Percentiles rank a stretch among this genome's conserved stretches.
These are phyloP conservation scores for Chalciporus sphaerocephalus DNA, from an alignment of 768 basidiomycete genomes.

Conservation along the genomic window DNA sequence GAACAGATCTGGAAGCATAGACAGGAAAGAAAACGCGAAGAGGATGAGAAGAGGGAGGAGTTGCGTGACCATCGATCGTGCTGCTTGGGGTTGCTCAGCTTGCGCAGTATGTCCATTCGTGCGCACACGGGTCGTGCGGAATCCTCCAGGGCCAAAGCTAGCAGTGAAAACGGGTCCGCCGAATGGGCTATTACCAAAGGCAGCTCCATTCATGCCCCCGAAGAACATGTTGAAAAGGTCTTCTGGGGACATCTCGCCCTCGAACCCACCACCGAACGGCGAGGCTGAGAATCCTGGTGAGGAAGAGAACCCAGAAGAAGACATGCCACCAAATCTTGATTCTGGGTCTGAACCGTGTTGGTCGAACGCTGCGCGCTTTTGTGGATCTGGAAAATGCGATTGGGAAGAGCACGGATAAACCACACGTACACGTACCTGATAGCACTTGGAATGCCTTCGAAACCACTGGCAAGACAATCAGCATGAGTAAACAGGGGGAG, in stretches of 20 bases:
- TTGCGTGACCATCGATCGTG: slow-evolving; percentile 64
- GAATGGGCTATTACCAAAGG: slow-evolving; percentile 52
- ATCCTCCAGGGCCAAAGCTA: slow-evolving; percentile 78
- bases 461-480: slow-evolving; percentile 60
- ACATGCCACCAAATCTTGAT: slow-evolving; percentile 68
- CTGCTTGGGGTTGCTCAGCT: slow-evolving; percentile 37
- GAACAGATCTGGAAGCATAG: slow-evolving; percentile 76
- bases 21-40: slow-evolving; percentile 78
- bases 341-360: slow-evolving; percentile 86
- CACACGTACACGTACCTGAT: slow-evolving; percentile 48
- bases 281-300: slow-evolving; percentile 44
- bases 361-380: slow-evolving; percentile 87
- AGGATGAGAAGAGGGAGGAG: slow-evolving; percentile 81
- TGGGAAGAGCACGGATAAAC: slow-evolving; percentile 1
- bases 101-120: slow-evolving; percentile 37
- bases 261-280: slow-evolving; percentile 55
- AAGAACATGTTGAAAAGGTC: slow-evolving; percentile 99
- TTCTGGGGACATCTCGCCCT: slow-evolving; percentile 89
- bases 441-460: slow-evolving; percentile 96
- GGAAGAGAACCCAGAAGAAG: slow-evolving; percentile 44
- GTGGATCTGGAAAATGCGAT: slow-evolving; percentile 51
- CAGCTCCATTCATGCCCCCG: slow-evolving; percentile 48
- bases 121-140: slow-evolving; percentile 61
- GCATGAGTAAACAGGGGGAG: neutral
- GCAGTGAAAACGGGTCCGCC: slow-evolving; percentile 62